phyloP scores from a whole-genome alignment of 2,329 filamentous ascomycete genomes.

The Diaporthe ilicicola region DNA sequence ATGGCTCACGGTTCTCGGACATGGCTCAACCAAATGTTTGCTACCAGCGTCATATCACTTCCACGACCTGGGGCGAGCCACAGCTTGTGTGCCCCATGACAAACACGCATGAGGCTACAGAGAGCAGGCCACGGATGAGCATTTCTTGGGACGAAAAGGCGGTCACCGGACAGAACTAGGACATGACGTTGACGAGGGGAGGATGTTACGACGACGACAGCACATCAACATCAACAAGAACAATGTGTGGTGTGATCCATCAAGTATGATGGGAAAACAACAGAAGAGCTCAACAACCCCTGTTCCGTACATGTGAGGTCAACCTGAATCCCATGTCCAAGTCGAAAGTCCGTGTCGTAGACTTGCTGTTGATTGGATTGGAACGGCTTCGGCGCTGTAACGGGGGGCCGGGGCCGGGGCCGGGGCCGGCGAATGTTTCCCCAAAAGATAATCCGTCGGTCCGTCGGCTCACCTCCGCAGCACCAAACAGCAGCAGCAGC shows the following conservation, averaged over 20 bases:
- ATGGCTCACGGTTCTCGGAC: neutral
- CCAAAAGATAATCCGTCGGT: slow-evolving; percentile 8
- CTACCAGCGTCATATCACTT: neutral
- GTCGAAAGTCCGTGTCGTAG: neutral
- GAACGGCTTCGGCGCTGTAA: neutral
- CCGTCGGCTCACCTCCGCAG: slow-evolving; percentile 12
- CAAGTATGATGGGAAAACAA: too few relatives aligned
- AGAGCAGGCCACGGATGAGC: neutral
- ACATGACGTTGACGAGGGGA: too few relatives aligned
- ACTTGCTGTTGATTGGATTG: neutral
- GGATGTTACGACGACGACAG: neutral
- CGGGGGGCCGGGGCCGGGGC: neutral
- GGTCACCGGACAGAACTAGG: neutral
- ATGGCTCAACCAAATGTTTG: slow-evolving; percentile 7
- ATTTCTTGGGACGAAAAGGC: slow-evolving; percentile 12
- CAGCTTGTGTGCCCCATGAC: neutral
- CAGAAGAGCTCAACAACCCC: too few relatives aligned
- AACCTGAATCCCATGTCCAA: neutral
- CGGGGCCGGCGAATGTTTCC: neutral
- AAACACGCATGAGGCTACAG: neutral
- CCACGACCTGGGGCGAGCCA: neutral
- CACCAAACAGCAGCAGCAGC: neutral
- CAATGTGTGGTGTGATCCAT: too few relatives aligned
- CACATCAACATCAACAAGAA: too few relatives aligned
- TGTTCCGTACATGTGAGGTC: too few relatives aligned